A percentile compares a stretch with the other conserved stretches of the same genome.
Evolutionary conservation across 1,284 basidiomycete genomes (phyloP).

Genomic region (Apiotrichum akiyoshidainum): DNA sequence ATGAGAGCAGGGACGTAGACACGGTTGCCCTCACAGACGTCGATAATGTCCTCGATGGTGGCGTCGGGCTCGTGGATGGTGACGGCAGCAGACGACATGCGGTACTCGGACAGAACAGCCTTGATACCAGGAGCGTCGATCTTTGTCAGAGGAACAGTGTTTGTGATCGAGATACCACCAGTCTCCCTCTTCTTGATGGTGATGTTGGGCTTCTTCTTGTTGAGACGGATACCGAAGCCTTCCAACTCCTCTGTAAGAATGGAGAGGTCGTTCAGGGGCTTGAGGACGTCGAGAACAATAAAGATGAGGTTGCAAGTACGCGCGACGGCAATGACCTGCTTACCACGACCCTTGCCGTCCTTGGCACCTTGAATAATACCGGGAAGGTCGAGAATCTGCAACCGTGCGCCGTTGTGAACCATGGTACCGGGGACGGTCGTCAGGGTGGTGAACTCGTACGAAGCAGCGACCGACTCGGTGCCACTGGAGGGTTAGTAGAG

Average conservation of each 20-base stretch:
- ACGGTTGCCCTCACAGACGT: slow-evolving; percentile 88
- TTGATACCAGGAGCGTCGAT: slow-evolving; percentile 95
- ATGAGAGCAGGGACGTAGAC: slow-evolving; percentile 92
- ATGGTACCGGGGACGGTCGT: slow-evolving; percentile 83
- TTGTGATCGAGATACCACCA: slow-evolving; percentile 77
- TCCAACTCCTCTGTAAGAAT: slow-evolving; percentile 89
- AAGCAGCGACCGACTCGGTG: slow-evolving; percentile 95
- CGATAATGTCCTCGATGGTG: slow-evolving; percentile 97
- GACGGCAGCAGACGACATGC: slow-evolving; percentile 81
- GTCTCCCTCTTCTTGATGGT: slow-evolving; percentile 88
- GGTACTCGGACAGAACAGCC: slow-evolving; percentile 92
- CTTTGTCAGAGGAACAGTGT: slow-evolving; percentile 95
- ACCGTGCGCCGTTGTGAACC: slow-evolving; percentile 62
- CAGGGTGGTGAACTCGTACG: slow-evolving; percentile 88
- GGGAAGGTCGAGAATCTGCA: slow-evolving; percentile 56
- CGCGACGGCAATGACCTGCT: slow-evolving; percentile 90
- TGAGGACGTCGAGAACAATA: slow-evolving; percentile 95
- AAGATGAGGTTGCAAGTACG: slow-evolving; percentile 98
- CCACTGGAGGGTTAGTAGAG: slow-evolving; percentile 52
- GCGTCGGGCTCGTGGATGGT: slow-evolving; percentile 88
- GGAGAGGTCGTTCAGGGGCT: slow-evolving; percentile 91
- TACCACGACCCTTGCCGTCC: slow-evolving; percentile 95
- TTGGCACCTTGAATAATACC: slow-evolving; percentile 97
- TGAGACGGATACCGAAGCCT: slow-evolving; percentile 93
- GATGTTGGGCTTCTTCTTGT: slow-evolving; percentile 91